Evolutionary conservation across 2,329 filamentous ascomycete genomes (phyloP), one percentile per base, ranked within the genome.

Genomic region (Penicillium frequentans): DNA sequence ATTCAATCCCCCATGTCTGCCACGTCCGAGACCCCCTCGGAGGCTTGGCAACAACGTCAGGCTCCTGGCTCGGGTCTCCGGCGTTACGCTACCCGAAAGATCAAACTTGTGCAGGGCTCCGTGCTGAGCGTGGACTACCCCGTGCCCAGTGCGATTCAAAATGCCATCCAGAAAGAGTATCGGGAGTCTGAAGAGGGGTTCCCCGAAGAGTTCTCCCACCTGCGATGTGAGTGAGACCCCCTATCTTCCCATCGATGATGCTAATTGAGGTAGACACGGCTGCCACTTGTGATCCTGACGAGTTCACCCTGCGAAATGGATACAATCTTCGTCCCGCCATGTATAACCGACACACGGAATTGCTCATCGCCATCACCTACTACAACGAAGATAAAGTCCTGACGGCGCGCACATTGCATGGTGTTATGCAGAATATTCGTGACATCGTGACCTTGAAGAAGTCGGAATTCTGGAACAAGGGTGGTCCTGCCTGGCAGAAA

Each of bases 351-450:
- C 93, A 98, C 77, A 98, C 93, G 7, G 93, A 99, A 79, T 81
- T 99, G 67, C 84, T 98, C 64, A 97, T 99, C 75, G 93, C 93
- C 70, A 92, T 99, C 70, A 99, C 93, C 61, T 97, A 97, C 81
- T 99, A 98, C 83, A 98, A 98, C 80, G 93, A 98, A 83, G 95
- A 98, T 80, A 98, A 98, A 82, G 87, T 91, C 31, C 82, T 99
- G 65, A 90, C 95, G 19, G 84, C 93, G 51, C 88, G 93, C 77
- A 99, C 95, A 1, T 82, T 98, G 54, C 93, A 98, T 76, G 91
- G 93, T 81, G 91, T 96, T 49, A 97, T 98, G 93, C 92, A 96
- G 76, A 97, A 97, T 75, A 93, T 97, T 68, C 89, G 93, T 59
- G 93, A 98, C 71, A 98, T 98, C 73, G 93, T 97, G 71, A 97